Evolutionary conservation across 495 filamentous ascomycete genomes (phyloP), one percentile per base, ranked within the genome.

Genomic region (Aspergillus sparsus): DNA sequence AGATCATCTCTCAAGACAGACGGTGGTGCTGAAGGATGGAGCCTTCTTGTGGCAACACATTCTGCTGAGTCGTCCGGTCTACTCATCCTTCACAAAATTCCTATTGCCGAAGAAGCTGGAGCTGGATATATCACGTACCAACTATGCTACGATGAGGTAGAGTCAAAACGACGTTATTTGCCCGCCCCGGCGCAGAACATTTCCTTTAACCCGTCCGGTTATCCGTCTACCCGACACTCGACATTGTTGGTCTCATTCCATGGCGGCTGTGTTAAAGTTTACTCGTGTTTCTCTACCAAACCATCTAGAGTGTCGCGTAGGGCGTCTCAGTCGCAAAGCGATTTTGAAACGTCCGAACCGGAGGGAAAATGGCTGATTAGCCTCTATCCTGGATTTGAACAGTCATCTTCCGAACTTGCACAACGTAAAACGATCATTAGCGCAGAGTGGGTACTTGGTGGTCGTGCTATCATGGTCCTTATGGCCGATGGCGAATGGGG

Each of bases 401-500:
- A 63, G 52, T 69, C 66, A 18, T 46, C 71, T 31, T 67, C 59
- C 11, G 80, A 75, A 31, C 71, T 78, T 3, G 65, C 73, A 10
- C 49, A 73, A 67, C 84, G 93, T 36, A 97, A 96, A 68, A 83
- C 82, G 1, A 83, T 96, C 35, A 76, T 95, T n/a, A 87, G 87
- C 58, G 89, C 91, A 0, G 79, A 89, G 55, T 97, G 93, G 93
- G 84, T 91, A 7, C 77, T 87, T n/a, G 84, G 86, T 45, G 93
- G 92, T 39, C 85, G 82, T 44, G 88, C 88, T 11, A 80, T 97
- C 39, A 76, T 97, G 62, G 83, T 85, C 5, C 79, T 98, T 7
- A 80, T 93, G 11, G 83, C 82, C 6, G 91, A 96, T 70, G 93
- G 92, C 0, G 88, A 95, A 75, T 98, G 93, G 93, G 93, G 91